Evolutionary conservation across 768 basidiomycete species (phyloP).

Genomic region (Tylopilus vinaceipallidus): DNA sequence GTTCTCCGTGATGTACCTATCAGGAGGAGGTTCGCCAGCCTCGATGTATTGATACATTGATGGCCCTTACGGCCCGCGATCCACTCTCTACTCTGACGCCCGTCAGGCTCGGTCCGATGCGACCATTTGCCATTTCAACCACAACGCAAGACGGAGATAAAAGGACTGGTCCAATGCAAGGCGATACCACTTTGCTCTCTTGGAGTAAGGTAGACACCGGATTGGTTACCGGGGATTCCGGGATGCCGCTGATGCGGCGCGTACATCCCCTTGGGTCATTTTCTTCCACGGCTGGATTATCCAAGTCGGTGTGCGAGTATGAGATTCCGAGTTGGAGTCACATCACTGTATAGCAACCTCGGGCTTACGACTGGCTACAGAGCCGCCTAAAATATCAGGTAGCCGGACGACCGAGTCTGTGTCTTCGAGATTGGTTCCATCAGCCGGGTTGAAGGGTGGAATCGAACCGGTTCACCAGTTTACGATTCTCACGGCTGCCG

Average conservation of each 20-base stretch:
- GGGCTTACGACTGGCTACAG: neutral
- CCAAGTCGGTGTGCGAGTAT: neutral
- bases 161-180: no score
- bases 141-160: neutral
- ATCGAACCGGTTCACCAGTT: neutral
- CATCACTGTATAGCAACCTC: neutral
- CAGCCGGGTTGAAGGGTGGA: no score
- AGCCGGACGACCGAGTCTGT: neutral
- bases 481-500: neutral
- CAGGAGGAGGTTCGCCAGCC: neutral
- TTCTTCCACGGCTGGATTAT: neutral
- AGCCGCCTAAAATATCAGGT: neutral
- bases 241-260: neutral
- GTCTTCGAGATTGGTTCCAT: no score
- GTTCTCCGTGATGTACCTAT: neutral
- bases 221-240: neutral
- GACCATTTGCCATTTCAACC: no score
- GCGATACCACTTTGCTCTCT: neutral
- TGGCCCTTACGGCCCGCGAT: neutral
- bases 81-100: no score
- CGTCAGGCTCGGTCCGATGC: neutral
- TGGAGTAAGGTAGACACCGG: neutral
- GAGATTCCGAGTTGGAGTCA: neutral
- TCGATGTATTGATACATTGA: neutral
- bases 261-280: neutral